Conservation (phyloP, 352 stramenopile species). For the Stramenopiles sp. region DNA sequence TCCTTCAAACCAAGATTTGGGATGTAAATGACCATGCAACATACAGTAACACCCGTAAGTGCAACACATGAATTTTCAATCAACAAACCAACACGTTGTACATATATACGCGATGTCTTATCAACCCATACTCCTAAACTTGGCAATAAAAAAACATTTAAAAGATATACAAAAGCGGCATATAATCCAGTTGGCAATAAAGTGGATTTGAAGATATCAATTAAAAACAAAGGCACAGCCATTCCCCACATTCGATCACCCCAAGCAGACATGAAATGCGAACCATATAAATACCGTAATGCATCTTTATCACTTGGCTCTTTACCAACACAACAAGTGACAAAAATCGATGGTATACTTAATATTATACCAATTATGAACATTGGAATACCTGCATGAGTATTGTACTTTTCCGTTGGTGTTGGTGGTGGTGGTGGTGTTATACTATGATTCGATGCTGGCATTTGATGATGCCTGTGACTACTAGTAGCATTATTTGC, state of each 20-base stretch:
- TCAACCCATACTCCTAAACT: constrained; percentile 39
- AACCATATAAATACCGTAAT: constrained; percentile 36
- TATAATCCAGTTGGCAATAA: constrained; percentile 45
- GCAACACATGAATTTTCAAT: constrained; percentile 50
- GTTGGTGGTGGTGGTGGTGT: background rate
- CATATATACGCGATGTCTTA: constrained; percentile 35
- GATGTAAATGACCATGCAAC: constrained; percentile 25
- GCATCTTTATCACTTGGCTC: background rate
- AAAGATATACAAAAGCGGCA: constrained; percentile 41
- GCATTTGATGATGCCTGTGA: background rate
- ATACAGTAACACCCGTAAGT: constrained; percentile 36
- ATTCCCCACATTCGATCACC: constrained; percentile 54
- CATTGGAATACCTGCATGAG: background rate
- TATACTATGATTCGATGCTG: background rate
- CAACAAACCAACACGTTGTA: constrained; percentile 44
- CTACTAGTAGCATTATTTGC: no score
- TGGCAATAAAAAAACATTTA: constrained; percentile 42
- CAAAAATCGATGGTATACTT: background rate
- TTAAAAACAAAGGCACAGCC: constrained; percentile 48
- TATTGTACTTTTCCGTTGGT: background rate
- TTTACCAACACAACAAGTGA: background rate
- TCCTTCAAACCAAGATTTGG: background rate
- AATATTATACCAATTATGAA: background rate
- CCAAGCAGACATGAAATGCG: constrained; percentile 47
- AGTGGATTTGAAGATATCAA: constrained; percentile 55